These are phyloP conservation scores for Mucor piriformis DNA, from an alignment of 371 early-diverging fungal species.

Conservation along the genomic window DNA sequence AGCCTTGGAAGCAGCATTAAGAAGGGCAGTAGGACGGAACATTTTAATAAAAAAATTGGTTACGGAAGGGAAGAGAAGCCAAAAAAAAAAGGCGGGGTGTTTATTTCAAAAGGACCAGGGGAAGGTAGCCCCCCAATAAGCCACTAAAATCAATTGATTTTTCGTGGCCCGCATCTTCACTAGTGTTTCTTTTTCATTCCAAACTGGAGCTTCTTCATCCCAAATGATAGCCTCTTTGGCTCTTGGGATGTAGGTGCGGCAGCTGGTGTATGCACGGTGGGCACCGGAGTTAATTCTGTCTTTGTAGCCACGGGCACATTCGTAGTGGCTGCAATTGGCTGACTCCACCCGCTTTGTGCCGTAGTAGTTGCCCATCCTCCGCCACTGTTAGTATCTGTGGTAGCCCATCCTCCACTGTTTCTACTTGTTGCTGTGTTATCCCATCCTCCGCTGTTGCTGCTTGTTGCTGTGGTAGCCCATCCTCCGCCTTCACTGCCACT, in stretches of 20 bases:
- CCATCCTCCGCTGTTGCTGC: not conserved
- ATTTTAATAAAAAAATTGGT: slow-evolving; percentile 11
- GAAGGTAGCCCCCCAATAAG: not conserved
- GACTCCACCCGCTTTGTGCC: not conserved
- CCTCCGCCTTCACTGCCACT: no score
- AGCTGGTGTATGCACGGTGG: not conserved
- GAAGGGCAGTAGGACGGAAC: slow-evolving; percentile 54
- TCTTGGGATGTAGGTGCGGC: not conserved
- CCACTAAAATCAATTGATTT: slow-evolving; percentile 2
- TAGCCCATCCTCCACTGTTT: not conserved
- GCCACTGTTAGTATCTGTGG: not conserved
- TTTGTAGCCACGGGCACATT: no score
- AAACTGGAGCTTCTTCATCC: slow-evolving; percentile 40
- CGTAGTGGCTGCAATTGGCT: no score
- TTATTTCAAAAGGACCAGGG: slow-evolving; percentile 13
- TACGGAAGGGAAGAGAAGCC: slow-evolving; percentile 3
- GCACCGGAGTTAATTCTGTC: no score
- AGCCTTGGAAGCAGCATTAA: slow-evolving; percentile 58
- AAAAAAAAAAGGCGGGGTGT: slow-evolving; percentile 19
- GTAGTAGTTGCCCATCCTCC: not conserved
- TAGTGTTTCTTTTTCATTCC: slow-evolving; percentile 36
- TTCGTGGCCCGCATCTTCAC: not conserved
- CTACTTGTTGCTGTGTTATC: not conserved
- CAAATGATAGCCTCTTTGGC: slow-evolving; percentile 35
- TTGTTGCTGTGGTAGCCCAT: not conserved